Percentiles rank a stretch among this genome's conserved stretches.
These are phyloP conservation scores for Epichloe scottii DNA, from an alignment of 2,329 filamentous ascomycete genomes.

Conservation along the genomic window DNA sequence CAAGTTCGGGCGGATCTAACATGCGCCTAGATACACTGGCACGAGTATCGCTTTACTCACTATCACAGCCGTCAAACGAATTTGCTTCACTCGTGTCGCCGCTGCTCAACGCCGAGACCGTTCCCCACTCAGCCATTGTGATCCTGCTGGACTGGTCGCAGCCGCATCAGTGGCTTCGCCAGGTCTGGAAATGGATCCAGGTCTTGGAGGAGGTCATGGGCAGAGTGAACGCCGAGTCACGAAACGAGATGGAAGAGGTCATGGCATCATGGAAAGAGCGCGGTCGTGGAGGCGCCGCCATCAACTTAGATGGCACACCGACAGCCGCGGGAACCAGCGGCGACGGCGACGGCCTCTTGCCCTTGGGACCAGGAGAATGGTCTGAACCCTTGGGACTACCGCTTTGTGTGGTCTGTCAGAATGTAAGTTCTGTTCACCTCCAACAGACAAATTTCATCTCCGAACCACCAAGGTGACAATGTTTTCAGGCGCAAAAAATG, in stretches of 20 bases:
- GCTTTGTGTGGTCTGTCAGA: slow-evolving; percentile 90
- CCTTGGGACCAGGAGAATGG: slow-evolving; percentile 82
- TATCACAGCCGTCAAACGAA: slow-evolving; percentile 71
- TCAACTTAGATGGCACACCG: slow-evolving; percentile 48
- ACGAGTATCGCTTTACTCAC: slow-evolving; percentile 76
- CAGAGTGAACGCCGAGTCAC: slow-evolving; percentile 62
- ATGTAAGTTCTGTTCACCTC: slow-evolving; percentile 42
- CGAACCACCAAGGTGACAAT: not conserved
- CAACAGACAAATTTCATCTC: not conserved
- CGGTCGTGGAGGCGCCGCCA: slow-evolving; percentile 50
- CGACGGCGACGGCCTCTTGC: slow-evolving; percentile 58
- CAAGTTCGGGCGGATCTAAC: slow-evolving; percentile 10
- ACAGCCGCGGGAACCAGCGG: slow-evolving; percentile 37
- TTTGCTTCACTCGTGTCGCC: slow-evolving; percentile 76
- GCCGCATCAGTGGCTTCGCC: slow-evolving; percentile 83
- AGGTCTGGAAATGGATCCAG: slow-evolving; percentile 80
- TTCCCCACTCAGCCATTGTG: slow-evolving; percentile 77
- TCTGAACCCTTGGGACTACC: slow-evolving; percentile 79
- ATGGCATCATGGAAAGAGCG: slow-evolving; percentile 71
- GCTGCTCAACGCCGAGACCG: slow-evolving; percentile 69
- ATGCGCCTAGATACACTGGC: slow-evolving; percentile 66
- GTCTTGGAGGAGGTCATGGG: slow-evolving; percentile 66
- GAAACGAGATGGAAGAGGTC: slow-evolving; percentile 74
- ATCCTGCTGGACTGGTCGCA: slow-evolving; percentile 93
- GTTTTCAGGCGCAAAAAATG: slow-evolving; percentile 65